Conservation (phyloP, 208 protist species). For the Endotrypanum monterogeii region DNA sequence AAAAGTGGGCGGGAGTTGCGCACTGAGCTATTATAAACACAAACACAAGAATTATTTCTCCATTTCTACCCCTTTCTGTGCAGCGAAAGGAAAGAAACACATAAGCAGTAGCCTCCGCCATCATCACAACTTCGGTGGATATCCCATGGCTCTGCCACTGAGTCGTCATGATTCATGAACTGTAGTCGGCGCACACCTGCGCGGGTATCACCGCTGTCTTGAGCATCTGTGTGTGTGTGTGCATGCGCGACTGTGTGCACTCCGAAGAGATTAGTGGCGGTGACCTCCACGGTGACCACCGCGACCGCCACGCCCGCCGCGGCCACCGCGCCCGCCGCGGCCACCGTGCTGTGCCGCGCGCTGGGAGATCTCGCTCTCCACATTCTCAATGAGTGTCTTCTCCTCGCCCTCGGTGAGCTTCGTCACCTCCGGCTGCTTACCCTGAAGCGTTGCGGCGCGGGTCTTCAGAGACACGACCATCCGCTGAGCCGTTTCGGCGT, state of each 20-base stretch:
- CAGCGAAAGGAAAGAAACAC: background rate
- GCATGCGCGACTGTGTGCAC: background rate
- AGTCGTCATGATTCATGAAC: background rate
- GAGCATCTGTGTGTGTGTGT: background rate
- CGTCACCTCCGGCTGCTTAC: conserved; percentile 61
- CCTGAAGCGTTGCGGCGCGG: conserved; percentile 78
- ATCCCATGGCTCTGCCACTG: background rate
- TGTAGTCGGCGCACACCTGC: background rate
- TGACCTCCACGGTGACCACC: conserved; percentile 47
- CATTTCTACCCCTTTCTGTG: too few species aligned
- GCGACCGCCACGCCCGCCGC: conserved; percentile 43
- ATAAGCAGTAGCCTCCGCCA: background rate
- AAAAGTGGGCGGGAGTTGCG: background rate
- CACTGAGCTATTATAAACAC: background rate
- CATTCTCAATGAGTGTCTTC: conserved; percentile 62
- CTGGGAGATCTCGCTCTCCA: conserved; percentile 85
- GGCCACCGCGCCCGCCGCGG: conserved; percentile 42
- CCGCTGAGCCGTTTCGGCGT: conserved; percentile 68
- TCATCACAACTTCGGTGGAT: background rate
- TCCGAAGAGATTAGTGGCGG: background rate
- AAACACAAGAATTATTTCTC: background rate
- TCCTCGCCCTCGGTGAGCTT: conserved; percentile 75
- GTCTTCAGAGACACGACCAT: conserved; percentile 77
- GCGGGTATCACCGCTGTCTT: background rate
- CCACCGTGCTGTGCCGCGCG: conserved; percentile 56